Evolutionary conservation across 805 yeast genomes (phyloP), one percentile per base, ranked within the genome.

Genomic region (Zygoascus bituminiphila): DNA sequence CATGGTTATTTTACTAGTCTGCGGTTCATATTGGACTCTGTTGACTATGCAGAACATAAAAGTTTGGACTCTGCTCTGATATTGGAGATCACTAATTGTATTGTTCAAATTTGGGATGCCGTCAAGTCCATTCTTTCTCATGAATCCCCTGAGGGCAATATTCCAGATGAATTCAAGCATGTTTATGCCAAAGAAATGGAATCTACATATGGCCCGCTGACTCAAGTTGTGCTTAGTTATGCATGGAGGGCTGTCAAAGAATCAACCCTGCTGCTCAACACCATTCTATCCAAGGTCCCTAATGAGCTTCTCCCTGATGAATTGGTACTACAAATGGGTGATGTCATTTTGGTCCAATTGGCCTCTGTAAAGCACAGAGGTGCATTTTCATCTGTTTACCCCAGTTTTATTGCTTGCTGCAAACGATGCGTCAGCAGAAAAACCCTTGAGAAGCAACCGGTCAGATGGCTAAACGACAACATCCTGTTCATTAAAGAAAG

Each of bases 161-260:
- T 79, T 14, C 81, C 82, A 1, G 72, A 57, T 15, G 68, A 64
- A 15, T 49, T 63, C 5, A 63, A 60, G 12, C 50, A 52, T 10
- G 50, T 35, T 9, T 54, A 56, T 19, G 47, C 48, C 8, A 54
- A 54, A 6, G 59, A 48, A 17, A 48, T 61, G 15, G 62, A 62
- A 35, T 57, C 49, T 10, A 51, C 50, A 23, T 58, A 62, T 41
- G 71, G 71, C n/a, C 64, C 69, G 6, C 66, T 68, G 0, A 60
- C 64, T 3, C 73, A 70, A 46, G 56, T 67, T 19, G 68, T 81
- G 8, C 66, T 78, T 10, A 82, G 84, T 55, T 86, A 79, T 58
- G 77, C 88, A 2, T 89, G 96, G 91, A 78, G 93, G 65, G 77
- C 89, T 0, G 70, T 87, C 5, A 86, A 86, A 57, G 96, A 88